These are phyloP conservation scores for Fraxinus albicans DNA, from an alignment of 305 asterid genomes.

Conservation along the genomic window DNA sequence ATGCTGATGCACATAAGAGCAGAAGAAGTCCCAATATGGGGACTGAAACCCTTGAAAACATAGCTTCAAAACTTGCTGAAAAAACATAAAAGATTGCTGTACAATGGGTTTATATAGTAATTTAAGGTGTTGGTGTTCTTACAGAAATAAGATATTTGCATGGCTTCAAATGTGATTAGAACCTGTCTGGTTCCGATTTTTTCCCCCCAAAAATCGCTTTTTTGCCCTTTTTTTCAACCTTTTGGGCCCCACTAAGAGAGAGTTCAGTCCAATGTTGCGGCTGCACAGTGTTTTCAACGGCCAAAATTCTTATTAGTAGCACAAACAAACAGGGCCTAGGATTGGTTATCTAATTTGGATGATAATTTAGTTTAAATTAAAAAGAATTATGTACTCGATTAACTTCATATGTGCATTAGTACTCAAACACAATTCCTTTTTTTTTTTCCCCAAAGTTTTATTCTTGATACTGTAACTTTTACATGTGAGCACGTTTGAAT, in stretches of 20 bases:
- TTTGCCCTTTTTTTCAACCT: too few relatives aligned
- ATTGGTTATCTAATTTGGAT: too few relatives aligned
- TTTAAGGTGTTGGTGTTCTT: too few relatives aligned
- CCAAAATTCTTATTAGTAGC: too few relatives aligned
- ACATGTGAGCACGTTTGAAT: background rate
- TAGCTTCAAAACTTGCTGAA: background rate
- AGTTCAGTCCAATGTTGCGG: too few relatives aligned
- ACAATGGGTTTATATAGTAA: too few relatives aligned
- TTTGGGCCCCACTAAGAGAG: too few relatives aligned
- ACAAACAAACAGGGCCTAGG: too few relatives aligned
- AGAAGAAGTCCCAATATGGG: background rate
- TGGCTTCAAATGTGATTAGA: background rate
- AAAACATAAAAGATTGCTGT: background rate
- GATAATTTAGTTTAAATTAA: background rate
- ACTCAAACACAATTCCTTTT: background rate
- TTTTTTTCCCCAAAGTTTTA: background rate
- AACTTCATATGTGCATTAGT: background rate
- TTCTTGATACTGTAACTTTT: background rate
- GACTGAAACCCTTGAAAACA: constrained; percentile 13
- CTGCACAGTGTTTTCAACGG: too few relatives aligned
- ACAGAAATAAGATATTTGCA: background rate
- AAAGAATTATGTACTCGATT: background rate
- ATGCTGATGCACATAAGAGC: background rate
- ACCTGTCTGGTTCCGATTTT: too few relatives aligned
- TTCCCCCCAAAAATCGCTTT: too few relatives aligned